phyloP scores from a whole-genome alignment of 2,329 filamentous ascomycete genomes.

The Biscogniauxia mediterranea region DNA sequence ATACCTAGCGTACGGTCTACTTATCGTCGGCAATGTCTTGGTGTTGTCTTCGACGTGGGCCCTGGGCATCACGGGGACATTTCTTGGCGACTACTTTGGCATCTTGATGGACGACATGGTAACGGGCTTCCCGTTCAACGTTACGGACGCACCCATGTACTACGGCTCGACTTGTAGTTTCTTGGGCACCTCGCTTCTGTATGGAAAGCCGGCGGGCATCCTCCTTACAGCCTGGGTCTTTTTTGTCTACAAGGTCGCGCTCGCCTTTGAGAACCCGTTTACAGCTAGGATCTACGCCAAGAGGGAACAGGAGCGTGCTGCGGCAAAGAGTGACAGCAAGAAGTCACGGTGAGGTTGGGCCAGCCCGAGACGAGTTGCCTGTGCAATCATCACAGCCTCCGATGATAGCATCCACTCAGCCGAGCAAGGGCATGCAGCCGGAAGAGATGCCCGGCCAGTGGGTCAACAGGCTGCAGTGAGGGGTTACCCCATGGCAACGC shows the following conservation, averaged over 20 bases:
- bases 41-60: conserved; percentile 89
- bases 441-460: not conserved
- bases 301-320: conserved; percentile 61
- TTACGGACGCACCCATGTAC: conserved; percentile 93
- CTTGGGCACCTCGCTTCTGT: conserved; percentile 79
- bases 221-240: conserved; percentile 73
- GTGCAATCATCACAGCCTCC: not conserved
- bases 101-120: conserved; percentile 96
- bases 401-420: not conserved
- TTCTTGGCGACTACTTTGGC: conserved; percentile 97
- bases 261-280: conserved; percentile 91
- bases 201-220: conserved; percentile 83
- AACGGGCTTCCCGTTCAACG: conserved; percentile 92
- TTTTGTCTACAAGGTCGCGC: conserved; percentile 74
- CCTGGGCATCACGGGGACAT: conserved; percentile 91
- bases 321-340: conserved; percentile 43
- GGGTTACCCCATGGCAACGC: not conserved
- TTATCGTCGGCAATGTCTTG: conserved; percentile 75
- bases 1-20: conserved; percentile 67
- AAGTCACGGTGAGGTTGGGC: conserved; percentile 45
- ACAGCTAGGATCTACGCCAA: conserved; percentile 91
- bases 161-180: conserved; percentile 92
- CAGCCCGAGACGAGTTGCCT: not conserved
- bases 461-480: not conserved
- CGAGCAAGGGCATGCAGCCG: not conserved